phyloP scores from a whole-genome alignment of 345 rosid genomes.

The Syzygium oleosum region DNA sequence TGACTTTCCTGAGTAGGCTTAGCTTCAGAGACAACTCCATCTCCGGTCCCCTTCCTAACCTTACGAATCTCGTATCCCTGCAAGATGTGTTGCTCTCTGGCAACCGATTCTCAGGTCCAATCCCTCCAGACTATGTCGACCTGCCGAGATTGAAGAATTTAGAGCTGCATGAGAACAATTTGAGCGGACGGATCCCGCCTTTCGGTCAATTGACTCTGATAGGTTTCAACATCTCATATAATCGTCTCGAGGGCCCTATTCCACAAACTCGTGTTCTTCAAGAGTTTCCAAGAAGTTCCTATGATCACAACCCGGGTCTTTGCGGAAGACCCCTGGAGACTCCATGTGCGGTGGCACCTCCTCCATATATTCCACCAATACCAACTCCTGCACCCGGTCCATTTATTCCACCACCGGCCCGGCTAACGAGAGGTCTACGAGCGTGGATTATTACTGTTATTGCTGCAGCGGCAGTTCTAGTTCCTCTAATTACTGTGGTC shows the following conservation, averaged over 20 bases:
- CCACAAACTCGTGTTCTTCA: constrained; percentile 26
- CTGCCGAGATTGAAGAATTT: constrained; percentile 19
- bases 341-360: constrained; percentile 15
- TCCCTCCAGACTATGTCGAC: constrained; percentile 19
- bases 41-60: constrained; percentile 31
- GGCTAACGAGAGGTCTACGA: not conserved
- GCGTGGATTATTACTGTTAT: constrained; percentile 19
- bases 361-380: not conserved
- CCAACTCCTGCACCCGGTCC: not conserved
- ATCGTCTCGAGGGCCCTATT: constrained; percentile 33
- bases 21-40: constrained; percentile 34
- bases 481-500: constrained; percentile 16
- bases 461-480: constrained; percentile 16
- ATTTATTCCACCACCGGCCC: constrained; percentile 1
- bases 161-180: constrained; percentile 35
- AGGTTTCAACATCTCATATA: constrained; percentile 38
- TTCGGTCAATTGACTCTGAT: constrained; percentile 27
- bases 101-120: constrained; percentile 30
- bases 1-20: constrained; percentile 28
- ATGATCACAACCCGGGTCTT: constrained; percentile 27
- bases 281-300: constrained; percentile 24
- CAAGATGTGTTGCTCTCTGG: constrained; percentile 24
- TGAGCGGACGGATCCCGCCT: constrained; percentile 33
- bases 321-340: constrained; percentile 33
- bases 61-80: constrained; percentile 16